Percentiles rank a stretch among this genome's conserved stretches.
phyloP scores from a whole-genome alignment of 148 eudicot genomes.

The Mesembryanthemum crystallinum region DNA sequence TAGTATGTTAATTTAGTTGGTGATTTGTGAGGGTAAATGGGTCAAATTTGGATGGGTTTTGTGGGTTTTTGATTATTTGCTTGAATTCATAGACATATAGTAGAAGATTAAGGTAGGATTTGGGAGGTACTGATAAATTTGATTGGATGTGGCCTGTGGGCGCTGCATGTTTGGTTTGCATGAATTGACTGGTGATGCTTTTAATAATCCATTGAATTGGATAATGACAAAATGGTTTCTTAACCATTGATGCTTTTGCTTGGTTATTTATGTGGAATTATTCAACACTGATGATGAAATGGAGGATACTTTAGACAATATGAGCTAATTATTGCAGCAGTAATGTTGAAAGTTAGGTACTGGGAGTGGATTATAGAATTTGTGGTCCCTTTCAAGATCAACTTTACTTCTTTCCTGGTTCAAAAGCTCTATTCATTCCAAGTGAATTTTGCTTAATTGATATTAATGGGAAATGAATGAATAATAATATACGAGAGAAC shows the following conservation, averaged over 20 bases:
- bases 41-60: conserved; percentile 2
- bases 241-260: background rate
- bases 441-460: too few relatives aligned
- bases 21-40: background rate
- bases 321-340: background rate
- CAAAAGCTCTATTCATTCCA: too few relatives aligned
- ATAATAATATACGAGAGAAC: too few relatives aligned
- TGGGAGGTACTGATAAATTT: background rate
- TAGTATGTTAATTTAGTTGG: background rate
- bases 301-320: background rate
- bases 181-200: background rate
- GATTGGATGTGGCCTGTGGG: background rate
- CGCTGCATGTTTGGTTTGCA: background rate
- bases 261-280: background rate
- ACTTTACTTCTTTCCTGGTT: too few relatives aligned
- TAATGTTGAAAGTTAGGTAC: too few relatives aligned
- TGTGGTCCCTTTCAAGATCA: too few relatives aligned
- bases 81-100: conserved; percentile 1
- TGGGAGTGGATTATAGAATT: too few relatives aligned
- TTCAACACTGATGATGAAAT: background rate
- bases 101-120: background rate
- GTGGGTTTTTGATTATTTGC: conserved; percentile 8
- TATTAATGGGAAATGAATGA: too few relatives aligned
- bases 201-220: background rate
- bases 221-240: background rate